A percentile compares a stretch with the other conserved stretches of the same genome.
These are phyloP conservation scores for Mucor irregularis DNA, from an alignment of 371 early-diverging fungal genomes.

Conservation along the genomic window DNA sequence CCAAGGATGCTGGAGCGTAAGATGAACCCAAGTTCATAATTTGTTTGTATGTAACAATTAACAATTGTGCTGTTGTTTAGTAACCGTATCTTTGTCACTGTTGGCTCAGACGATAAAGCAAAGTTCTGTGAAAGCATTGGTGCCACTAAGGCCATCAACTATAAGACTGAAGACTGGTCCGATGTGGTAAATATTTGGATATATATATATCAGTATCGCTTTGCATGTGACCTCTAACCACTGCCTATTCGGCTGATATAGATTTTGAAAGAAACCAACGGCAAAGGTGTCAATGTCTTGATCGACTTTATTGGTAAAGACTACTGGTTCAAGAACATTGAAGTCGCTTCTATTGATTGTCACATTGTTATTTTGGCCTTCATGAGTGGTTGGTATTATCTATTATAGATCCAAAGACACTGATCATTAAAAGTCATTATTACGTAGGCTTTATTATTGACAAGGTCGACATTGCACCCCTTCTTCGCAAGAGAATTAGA, in stretches of 20 bases:
- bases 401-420: neutral
- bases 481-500: constrained; percentile 68
- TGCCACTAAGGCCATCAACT: constrained; percentile 75
- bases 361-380: constrained; percentile 72
- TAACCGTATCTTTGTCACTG: constrained; percentile 65
- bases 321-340: constrained; percentile 68
- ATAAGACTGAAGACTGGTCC: constrained; percentile 64
- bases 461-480: constrained; percentile 46
- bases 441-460: constrained; percentile 42
- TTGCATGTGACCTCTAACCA: neutral
- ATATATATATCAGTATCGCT: neutral
- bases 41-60: neutral
- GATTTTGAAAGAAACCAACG: constrained; percentile 56
- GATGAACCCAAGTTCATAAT: neutral
- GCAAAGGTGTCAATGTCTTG: constrained; percentile 68
- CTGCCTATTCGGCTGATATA: constrained; percentile 5
- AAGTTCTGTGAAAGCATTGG: constrained; percentile 68
- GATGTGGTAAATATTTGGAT: constrained; percentile 39
- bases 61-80: neutral
- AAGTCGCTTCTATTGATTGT: constrained; percentile 68
- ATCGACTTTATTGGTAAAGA: constrained; percentile 74
- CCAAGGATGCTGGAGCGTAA: constrained; percentile 67
- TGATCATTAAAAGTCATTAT: neutral
- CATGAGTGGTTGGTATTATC: constrained; percentile 51
- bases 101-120: constrained; percentile 66